Evolutionary conservation across 805 yeast species (phyloP).

Genomic region (Nakazawaea sp.): DNA sequence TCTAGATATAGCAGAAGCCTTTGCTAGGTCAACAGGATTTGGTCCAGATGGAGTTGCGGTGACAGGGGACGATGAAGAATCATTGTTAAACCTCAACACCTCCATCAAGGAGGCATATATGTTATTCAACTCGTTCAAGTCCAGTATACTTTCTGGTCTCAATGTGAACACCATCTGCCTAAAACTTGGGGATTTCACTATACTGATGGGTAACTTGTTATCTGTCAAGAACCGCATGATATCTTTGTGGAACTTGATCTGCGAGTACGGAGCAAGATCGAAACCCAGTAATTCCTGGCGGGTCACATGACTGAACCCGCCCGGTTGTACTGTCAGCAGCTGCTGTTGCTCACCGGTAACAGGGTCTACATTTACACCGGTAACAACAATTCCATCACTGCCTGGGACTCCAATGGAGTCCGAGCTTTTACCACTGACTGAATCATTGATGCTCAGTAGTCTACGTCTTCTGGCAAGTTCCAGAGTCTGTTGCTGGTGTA

Average conservation of each 20-base stretch:
- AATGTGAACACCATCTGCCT: slow-evolving; percentile 45
- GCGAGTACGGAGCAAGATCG: slow-evolving; percentile 37
- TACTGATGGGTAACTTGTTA: slow-evolving; percentile 40
- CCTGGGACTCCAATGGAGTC: not conserved
- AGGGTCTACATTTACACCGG: not conserved
- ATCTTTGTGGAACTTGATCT: slow-evolving; percentile 42
- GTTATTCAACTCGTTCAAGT: slow-evolving; percentile 38
- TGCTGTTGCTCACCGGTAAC: no score
- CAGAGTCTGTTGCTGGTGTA: no score
- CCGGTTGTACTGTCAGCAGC: slow-evolving; percentile 8
- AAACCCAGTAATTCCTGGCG: slow-evolving; percentile 14
- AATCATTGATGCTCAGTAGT: not conserved
- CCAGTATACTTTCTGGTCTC: slow-evolving; percentile 39
- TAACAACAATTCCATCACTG: not conserved
- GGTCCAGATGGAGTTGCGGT: no score
- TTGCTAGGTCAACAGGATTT: no score
- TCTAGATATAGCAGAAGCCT: no score
- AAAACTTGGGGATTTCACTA: slow-evolving; percentile 43
- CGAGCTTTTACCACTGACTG: not conserved
- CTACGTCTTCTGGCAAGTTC: no score
- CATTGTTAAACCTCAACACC: slow-evolving; percentile 26
- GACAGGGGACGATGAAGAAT: slow-evolving; percentile 10
- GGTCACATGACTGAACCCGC: slow-evolving; percentile 10
- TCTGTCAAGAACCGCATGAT: slow-evolving; percentile 43
- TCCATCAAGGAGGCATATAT: slow-evolving; percentile 39